Percentiles rank a stretch among this genome's conserved stretches.
phyloP scores from a whole-genome alignment of 345 rosid species.

The Eucalyptus lansdowneana region DNA sequence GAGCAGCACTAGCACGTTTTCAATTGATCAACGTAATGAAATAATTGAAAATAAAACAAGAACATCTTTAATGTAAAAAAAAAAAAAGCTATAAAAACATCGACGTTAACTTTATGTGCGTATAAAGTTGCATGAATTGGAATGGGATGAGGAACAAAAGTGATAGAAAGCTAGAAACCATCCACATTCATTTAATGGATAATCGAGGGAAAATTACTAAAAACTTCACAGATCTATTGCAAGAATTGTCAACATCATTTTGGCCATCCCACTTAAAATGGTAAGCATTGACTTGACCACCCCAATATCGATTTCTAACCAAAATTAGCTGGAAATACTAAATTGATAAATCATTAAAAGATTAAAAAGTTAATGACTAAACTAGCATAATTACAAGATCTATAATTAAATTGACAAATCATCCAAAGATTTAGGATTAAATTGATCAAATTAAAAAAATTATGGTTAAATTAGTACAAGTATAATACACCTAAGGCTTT shows the following conservation, averaged over 20 bases:
- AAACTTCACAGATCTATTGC: fast-evolving
- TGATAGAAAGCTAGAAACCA: neutral
- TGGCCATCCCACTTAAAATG: fast-evolving
- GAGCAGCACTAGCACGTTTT: fast-evolving
- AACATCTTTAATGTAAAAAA: no score
- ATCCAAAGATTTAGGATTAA: fast-evolving
- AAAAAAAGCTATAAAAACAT: neutral
- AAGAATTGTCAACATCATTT: neutral
- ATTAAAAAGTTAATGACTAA: fast-evolving
- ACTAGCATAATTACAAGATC: no score
- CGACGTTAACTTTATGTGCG: neutral
- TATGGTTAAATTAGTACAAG: no score
- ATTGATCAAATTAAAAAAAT: no score
- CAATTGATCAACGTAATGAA: neutral
- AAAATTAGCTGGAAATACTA: no score
- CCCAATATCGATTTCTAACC: fast-evolving
- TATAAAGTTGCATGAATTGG: neutral
- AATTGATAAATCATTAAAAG: fast-evolving
- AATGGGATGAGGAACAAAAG: neutral
- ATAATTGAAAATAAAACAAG: neutral
- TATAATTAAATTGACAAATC: fast-evolving
- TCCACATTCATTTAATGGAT: neutral
- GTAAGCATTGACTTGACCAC: fast-evolving
- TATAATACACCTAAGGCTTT: fast-evolving
- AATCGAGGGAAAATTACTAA: neutral